Percentiles rank a stretch among this genome's conserved stretches.
Conservation (phyloP, 73 alveolate species). For the Chromera velia region DNA sequence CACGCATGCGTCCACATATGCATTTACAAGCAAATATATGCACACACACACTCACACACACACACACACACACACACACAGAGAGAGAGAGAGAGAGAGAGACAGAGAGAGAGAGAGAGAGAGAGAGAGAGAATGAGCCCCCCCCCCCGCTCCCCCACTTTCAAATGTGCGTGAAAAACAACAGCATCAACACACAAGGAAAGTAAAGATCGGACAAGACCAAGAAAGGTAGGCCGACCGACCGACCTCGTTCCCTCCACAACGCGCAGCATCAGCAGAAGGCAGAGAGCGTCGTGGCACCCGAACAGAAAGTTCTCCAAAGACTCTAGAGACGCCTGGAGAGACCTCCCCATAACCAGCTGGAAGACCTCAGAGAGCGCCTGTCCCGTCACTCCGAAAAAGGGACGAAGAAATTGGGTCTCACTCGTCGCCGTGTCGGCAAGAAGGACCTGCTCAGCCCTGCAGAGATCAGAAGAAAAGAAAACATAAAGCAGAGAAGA, state of each 20-base stretch:
- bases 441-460: neutral
- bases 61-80: no score
- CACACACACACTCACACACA: no score
- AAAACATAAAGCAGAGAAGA: no score
- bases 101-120: neutral
- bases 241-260: neutral
- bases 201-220: no score
- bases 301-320: neutral
- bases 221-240: neutral
- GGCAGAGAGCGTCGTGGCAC: neutral
- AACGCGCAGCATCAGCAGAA: neutral
- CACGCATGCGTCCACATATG: neutral
- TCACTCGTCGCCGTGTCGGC: constrained; percentile 39
- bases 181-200: no score
- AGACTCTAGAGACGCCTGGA: neutral
- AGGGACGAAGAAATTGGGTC: constrained; percentile 26
- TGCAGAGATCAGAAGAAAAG: no score
- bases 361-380: neutral
- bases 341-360: neutral
- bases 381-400: constrained; percentile 24
- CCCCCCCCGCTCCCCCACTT: neutral
- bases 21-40: no score
- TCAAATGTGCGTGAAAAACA: neutral
- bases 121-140: neutral
- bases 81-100: neutral